These are phyloP conservation scores for Hirschfeldia incana DNA, from an alignment of 345 rosid species.

Conservation along the genomic window DNA sequence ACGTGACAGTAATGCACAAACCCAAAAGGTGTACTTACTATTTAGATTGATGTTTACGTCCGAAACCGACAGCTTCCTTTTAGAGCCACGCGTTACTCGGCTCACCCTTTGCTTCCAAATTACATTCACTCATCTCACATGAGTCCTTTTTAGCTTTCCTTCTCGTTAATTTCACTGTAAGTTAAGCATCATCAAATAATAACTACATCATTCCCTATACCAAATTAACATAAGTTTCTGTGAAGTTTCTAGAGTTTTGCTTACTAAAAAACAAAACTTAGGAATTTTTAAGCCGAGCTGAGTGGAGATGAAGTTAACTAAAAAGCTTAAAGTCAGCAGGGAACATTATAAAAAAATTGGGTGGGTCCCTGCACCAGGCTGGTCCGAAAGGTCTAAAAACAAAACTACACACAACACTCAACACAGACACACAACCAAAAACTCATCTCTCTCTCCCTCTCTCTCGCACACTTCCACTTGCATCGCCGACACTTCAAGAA, in stretches of 20 bases:
- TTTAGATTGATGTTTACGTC: slow-evolving; percentile 28
- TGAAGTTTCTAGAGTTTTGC: neutral
- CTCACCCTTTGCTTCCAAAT: slow-evolving; percentile 2
- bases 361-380: slow-evolving; percentile 41
- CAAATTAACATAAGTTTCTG: neutral
- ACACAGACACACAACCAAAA: too few species aligned
- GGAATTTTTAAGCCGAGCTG: neutral
- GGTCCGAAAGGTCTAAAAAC: slow-evolving; percentile 27
- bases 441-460: slow-evolving; percentile 17
- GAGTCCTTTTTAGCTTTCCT: neutral
- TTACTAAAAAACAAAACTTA: neutral
- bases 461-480: slow-evolving; percentile 26
- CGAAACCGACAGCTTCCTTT: slow-evolving; percentile 27
- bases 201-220: neutral
- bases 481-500: slow-evolving; percentile 38
- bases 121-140: slow-evolving; percentile 6
- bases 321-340: neutral
- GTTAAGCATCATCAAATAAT: slow-evolving; percentile 17
- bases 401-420: slow-evolving; percentile 35
- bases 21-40: neutral
- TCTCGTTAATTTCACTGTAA: slow-evolving; percentile 34
- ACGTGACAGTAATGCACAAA: slow-evolving; percentile 4
- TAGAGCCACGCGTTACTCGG: slow-evolving; percentile 30
- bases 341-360: neutral
- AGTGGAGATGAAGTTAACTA: neutral